phyloP scores from a whole-genome alignment of 495 filamentous ascomycete genomes.

The Talaromyces thailandensis region DNA sequence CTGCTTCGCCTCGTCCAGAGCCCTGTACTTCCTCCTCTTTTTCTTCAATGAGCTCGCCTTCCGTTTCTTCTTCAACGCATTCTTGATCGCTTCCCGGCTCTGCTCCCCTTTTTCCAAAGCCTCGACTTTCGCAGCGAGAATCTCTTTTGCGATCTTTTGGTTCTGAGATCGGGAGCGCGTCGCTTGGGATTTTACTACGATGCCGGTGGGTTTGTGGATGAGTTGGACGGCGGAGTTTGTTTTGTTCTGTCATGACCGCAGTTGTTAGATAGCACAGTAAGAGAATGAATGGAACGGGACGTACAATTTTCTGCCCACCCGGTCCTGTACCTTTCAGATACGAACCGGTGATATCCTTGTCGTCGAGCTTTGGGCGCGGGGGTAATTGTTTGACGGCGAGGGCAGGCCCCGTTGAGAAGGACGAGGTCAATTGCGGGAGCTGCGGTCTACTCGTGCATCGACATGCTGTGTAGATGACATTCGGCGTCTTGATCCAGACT shows the following conservation, averaged over 20 bases:
- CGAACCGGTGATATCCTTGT: slow-evolving; percentile 68
- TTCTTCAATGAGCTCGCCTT: slow-evolving; percentile 62
- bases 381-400: slow-evolving; percentile 52
- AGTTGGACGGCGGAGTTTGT: slow-evolving; percentile 92
- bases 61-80: slow-evolving; percentile 44
- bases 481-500: neutral
- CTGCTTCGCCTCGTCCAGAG: slow-evolving; percentile 33
- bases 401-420: slow-evolving; percentile 20
- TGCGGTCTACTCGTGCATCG: neutral
- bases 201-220: slow-evolving; percentile 76
- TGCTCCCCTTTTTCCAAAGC: slow-evolving; percentile 49
- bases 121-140: slow-evolving; percentile 74
- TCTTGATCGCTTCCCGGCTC: slow-evolving; percentile 49
- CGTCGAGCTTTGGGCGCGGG: slow-evolving; percentile 62
- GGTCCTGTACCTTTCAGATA: slow-evolving; percentile 92
- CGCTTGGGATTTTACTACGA: slow-evolving; percentile 86
- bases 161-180: slow-evolving; percentile 85
- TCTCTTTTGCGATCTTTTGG: slow-evolving; percentile 69
- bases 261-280: neutral
- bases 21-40: slow-evolving; percentile 54
- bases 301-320: slow-evolving; percentile 85
- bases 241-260: slow-evolving; percentile 61
- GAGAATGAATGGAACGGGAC: neutral
- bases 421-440: neutral
- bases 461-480: neutral